Evolutionary conservation across 192 early-diverging fungal genomes (phyloP).

Genomic region (Linnemannia schmuckeri): DNA sequence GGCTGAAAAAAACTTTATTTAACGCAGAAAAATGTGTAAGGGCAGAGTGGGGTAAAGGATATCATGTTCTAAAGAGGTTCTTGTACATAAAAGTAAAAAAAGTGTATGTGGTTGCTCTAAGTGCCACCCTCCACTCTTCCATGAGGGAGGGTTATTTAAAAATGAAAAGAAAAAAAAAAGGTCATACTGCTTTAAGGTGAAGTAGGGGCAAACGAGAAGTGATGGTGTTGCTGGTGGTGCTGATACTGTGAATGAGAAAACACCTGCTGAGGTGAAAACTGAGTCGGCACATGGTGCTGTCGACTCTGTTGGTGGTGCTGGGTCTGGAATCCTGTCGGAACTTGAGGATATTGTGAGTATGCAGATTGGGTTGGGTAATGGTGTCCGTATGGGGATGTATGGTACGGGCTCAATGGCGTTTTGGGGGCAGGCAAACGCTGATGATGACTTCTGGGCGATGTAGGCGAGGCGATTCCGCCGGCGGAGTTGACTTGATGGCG

Average conservation of each 20-base stretch:
- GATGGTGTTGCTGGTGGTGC: conserved; percentile 16
- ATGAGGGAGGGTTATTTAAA: neutral
- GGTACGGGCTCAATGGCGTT: conserved; percentile 6
- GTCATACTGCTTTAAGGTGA: neutral
- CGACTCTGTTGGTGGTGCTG: conserved; percentile 19
- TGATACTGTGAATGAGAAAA: conserved; percentile 2
- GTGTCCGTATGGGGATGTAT: conserved; percentile 10
- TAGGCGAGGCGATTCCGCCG: neutral
- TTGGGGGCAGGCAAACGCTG: conserved; percentile 5
- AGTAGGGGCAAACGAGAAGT: neutral
- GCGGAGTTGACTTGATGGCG: neutral
- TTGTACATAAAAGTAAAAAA: conserved; percentile 3
- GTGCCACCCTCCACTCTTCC: neutral
- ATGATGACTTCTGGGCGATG: neutral
- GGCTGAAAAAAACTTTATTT: neutral
- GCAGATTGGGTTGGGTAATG: conserved; percentile 15
- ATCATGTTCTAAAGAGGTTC: conserved; percentile 4
- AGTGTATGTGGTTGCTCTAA: neutral
- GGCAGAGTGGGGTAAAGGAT: neutral
- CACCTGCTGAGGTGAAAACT: conserved; percentile 8
- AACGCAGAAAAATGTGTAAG: neutral
- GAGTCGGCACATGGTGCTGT: neutral
- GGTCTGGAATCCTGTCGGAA: conserved; percentile 16
- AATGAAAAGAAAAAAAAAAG: neutral
- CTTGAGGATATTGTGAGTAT: conserved; percentile 25